These are phyloP conservation scores for Hanseniaspora uvarum DNA, from an alignment of 1,139 yeast species.

Conservation along the genomic window DNA sequence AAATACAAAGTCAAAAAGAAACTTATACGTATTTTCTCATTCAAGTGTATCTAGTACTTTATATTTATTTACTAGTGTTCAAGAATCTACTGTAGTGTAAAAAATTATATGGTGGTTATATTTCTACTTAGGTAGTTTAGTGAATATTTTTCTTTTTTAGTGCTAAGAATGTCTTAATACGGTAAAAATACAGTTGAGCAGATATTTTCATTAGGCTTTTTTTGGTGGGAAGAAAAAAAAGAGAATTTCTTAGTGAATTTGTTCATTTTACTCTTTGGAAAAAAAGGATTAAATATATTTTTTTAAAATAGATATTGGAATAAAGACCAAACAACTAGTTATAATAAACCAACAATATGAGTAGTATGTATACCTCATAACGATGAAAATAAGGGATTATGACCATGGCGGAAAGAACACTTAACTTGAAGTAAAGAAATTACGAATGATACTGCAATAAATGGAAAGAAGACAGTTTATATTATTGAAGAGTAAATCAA, in stretches of 20 bases:
- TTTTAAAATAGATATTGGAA: not conserved
- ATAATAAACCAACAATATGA: slow-evolving; percentile 16
- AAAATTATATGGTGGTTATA: too few relatives aligned
- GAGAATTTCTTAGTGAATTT: not conserved
- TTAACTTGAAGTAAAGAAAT: not conserved
- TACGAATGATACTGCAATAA: not conserved
- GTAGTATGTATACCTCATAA: slow-evolving; percentile 15
- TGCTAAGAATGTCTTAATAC: not conserved
- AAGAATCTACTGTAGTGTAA: too few relatives aligned
- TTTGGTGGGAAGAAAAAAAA: slow-evolving; percentile 18
- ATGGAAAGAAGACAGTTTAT: not conserved
- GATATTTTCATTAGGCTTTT: too few relatives aligned
- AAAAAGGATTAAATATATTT: too few relatives aligned
- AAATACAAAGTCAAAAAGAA: not conserved
- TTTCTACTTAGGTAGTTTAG: too few relatives aligned
- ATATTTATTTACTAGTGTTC: too few relatives aligned
- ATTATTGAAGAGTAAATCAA: not conserved
- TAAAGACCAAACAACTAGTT: slow-evolving; percentile 14
- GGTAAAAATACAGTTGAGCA: not conserved
- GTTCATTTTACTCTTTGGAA: too few relatives aligned
- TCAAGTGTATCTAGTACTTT: too few relatives aligned
- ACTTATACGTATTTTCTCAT: too few relatives aligned
- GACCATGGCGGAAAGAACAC: not conserved
- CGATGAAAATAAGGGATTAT: not conserved
- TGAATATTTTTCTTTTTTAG: not conserved